These are phyloP conservation scores for Calonectria multiphialidica DNA, from an alignment of 2,329 filamentous ascomycete species.

Conservation along the genomic window DNA sequence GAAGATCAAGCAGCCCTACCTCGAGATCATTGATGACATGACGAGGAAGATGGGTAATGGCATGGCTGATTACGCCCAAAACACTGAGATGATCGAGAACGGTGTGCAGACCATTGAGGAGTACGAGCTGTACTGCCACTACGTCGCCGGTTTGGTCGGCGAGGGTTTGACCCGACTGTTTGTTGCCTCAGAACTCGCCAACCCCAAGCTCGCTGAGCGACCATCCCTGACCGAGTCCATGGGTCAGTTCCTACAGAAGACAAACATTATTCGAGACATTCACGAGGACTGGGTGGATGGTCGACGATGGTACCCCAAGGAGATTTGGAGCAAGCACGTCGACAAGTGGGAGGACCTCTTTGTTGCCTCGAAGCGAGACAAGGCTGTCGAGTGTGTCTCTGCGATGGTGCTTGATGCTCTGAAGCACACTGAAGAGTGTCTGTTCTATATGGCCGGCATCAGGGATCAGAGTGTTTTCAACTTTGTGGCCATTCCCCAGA, in stretches of 20 bases:
- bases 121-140: constrained; percentile 98
- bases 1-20: constrained; percentile 87
- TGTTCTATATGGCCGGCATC: constrained; percentile 97
- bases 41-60: constrained; percentile 96
- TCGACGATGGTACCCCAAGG: constrained; percentile 92
- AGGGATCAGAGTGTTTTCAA: constrained; percentile 99
- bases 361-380: constrained; percentile 80
- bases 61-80: constrained; percentile 95
- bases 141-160: constrained; percentile 97
- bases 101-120: constrained; percentile 87
- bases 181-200: constrained; percentile 87
- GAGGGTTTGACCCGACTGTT: constrained; percentile 93
- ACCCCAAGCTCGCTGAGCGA: constrained; percentile 83
- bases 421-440: constrained; percentile 87
- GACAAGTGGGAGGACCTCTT: constrained; percentile 91
- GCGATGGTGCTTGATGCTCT: constrained; percentile 96
- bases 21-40: constrained; percentile 90
- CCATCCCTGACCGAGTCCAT: constrained; percentile 91
- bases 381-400: constrained; percentile 86
- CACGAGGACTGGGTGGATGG: constrained; percentile 90
- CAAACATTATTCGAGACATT: constrained; percentile 97
- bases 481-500: constrained; percentile 96
- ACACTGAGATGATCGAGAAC: constrained; percentile 82
- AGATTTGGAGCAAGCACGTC: constrained; percentile 97
- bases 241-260: constrained; percentile 98